Evolutionary conservation across 345 rosid species (phyloP), one percentile per base, ranked within the genome.

Genomic region (Populus alba): DNA sequence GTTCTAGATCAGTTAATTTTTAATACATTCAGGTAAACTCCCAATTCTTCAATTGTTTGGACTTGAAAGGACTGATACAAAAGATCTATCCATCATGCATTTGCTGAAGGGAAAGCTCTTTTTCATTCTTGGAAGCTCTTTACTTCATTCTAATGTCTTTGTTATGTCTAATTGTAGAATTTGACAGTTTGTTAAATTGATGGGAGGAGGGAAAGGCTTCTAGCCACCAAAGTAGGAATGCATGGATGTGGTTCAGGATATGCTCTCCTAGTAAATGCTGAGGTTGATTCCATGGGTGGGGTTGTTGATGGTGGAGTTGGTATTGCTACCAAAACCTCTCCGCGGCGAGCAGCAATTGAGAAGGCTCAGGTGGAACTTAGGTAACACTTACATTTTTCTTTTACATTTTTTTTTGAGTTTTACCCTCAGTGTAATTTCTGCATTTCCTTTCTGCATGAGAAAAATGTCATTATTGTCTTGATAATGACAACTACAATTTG

Each of bases 211-310:
- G 47, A 41, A 25, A 65, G 62, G 55, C 35, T 71, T 75, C 65
- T 82, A 82, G 77, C 25, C 27, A 66, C 23, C 63, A 43, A 75
- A 69, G 63, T 38, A 51, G 89, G 88, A 88, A 94, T 92, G 97
- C 91, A 90, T 91, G 97, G 89, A 88, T 84, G 90, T 84, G 86
- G 88, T 78, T 85, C 89, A 73, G 89, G 83, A 80, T 83, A 87
- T 86, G 84, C 78, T 83, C 79, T 83, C 85, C 82, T 90, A 81
- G 92, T 94, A 94, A 90, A 92, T 94, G 97, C 99, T 87, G 99
- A 97, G 88, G 93, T 91, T 88, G 98, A 92, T 89, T 94, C 97
- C 90, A 97, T 97, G 99, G 98, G 98, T 85, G 99, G 98, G 87
- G 92, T 92, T 91, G 91, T 92, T 70, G 97, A 97, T 75, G 89